Evolutionary conservation across 75 land plant genomes (phyloP).

Genomic region (Selaginella tamariscina): DNA sequence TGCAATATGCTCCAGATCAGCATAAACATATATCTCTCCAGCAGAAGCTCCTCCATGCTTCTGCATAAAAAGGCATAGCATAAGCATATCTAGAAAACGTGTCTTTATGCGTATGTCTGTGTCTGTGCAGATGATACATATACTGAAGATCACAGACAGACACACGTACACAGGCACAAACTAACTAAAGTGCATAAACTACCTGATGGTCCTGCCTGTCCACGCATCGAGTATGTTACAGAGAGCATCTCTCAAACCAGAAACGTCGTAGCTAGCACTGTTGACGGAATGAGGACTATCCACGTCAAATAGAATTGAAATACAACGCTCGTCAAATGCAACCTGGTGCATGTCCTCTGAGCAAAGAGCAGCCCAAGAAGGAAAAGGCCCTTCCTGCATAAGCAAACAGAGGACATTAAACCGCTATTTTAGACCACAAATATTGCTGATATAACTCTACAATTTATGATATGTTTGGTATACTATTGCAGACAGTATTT

Average conservation of each 20-base stretch:
- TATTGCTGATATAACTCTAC: no score
- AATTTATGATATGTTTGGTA: no score
- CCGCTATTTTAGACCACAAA: no score
- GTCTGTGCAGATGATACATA: no score
- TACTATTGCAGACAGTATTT: no score
- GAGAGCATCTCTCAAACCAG: conserved; percentile 34
- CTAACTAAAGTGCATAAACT: no score
- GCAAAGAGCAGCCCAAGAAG: conserved; percentile 48
- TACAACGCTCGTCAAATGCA: conserved; percentile 26
- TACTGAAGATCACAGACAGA: no score
- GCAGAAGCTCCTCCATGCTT: conserved; percentile 49
- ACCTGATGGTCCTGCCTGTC: conserved; percentile 52
- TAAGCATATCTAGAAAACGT: no score
- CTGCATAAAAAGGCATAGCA: no score
- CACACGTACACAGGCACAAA: no score
- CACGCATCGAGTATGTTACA: conserved; percentile 47
- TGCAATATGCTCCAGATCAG: conserved; percentile 56
- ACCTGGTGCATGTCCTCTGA: conserved; percentile 18
- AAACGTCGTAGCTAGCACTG: conserved; percentile 12
- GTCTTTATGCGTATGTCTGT: no score
- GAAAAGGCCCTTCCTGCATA: conserved; percentile 17
- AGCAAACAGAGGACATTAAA: no score
- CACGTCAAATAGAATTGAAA: conserved; percentile 52
- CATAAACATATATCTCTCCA: conserved; percentile 73
- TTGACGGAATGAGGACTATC: background rate